Conservation (phyloP, 345 rosid species). For the Clarkia xantiana region DNA sequence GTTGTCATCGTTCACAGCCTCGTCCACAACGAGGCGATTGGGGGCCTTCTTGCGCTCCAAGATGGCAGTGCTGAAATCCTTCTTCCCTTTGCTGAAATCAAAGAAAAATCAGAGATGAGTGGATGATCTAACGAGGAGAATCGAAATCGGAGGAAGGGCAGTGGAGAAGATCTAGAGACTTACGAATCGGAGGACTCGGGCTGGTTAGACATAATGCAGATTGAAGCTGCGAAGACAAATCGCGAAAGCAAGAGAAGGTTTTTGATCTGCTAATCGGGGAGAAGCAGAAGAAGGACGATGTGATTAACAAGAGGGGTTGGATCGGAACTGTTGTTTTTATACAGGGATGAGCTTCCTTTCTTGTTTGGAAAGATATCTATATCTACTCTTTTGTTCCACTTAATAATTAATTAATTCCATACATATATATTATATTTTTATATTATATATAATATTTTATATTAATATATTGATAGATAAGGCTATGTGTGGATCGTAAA, state of each 20-base stretch:
- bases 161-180: conserved; percentile 24
- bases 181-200: conserved; percentile 88
- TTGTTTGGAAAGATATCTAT: conserved; percentile 35
- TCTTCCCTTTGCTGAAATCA: conserved; percentile 51
- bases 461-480: too few species aligned
- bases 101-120: not conserved
- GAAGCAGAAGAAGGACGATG: conserved; percentile 4
- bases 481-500: too few species aligned
- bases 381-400: not conserved
- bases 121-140: not conserved
- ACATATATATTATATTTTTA: not conserved
- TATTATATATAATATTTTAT: too few species aligned
- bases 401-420: not conserved
- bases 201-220: conserved; percentile 36
- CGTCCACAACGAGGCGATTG: conserved; percentile 82
- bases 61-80: conserved; percentile 83
- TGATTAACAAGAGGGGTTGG: conserved; percentile 13
- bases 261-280: not conserved
- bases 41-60: conserved; percentile 84
- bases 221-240: not conserved
- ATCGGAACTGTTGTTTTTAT: conserved; percentile 14
- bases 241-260: not conserved
- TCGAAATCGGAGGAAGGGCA: conserved; percentile 2
- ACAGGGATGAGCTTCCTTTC: conserved; percentile 20
- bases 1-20: conserved; percentile 80